phyloP scores from a whole-genome alignment of 371 early-diverging fungal genomes.

The Mucor irregularis region DNA sequence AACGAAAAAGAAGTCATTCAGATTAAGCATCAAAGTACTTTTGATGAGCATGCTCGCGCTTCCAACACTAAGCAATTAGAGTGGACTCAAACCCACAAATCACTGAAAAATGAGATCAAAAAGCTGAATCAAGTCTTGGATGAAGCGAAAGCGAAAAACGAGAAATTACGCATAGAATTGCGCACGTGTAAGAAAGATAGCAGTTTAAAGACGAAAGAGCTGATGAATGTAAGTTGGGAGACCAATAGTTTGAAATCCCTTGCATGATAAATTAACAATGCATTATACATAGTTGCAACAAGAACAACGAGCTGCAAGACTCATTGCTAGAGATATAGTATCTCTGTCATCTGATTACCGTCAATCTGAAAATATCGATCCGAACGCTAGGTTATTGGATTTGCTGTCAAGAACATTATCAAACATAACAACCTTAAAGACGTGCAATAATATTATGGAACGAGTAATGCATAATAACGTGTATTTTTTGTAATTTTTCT shows the following conservation, averaged over 20 bases:
- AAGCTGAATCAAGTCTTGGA: neutral
- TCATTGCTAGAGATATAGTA: constrained; percentile 2
- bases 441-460: constrained; percentile 6
- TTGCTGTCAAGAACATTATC: neutral
- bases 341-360: neutral
- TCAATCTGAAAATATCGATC: neutral
- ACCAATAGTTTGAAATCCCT: neutral
- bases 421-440: neutral
- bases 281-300: constrained; percentile 9
- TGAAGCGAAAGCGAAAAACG: neutral
- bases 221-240: neutral
- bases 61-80: neutral
- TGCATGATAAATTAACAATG: neutral
- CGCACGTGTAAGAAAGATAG: neutral
- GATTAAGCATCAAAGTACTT: constrained; percentile 25
- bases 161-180: neutral
- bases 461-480: neutral
- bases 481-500: neutral
- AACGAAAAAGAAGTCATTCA: constrained; percentile 28
- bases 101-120: neutral
- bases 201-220: neutral
- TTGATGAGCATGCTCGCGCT: constrained; percentile 5
- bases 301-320: constrained; percentile 10
- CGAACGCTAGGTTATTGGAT: neutral
- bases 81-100: neutral